Conservation (phyloP, 2,329 filamentous ascomycete species). For the Aureobasidium lini region DNA sequence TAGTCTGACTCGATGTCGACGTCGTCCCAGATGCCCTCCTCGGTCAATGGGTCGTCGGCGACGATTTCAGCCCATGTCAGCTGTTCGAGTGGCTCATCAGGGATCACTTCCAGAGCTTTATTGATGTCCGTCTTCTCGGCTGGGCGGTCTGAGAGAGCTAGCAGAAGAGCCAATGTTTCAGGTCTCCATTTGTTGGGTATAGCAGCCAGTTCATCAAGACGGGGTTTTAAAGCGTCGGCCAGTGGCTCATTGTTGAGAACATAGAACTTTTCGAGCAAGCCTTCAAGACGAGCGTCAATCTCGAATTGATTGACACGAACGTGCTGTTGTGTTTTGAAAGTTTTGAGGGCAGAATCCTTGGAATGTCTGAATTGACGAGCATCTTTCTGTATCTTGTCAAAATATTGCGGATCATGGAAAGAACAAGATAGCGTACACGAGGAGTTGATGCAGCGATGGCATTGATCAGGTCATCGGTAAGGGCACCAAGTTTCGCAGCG, state of each 20-base stretch:
- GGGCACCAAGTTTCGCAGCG: slow-evolving; percentile 53
- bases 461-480: slow-evolving; percentile 65
- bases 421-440: not conserved
- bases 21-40: slow-evolving; percentile 62
- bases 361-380: slow-evolving; percentile 27
- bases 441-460: slow-evolving; percentile 41
- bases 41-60: slow-evolving; percentile 64
- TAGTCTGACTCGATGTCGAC: slow-evolving; percentile 59
- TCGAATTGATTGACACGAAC: slow-evolving; percentile 43
- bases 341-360: slow-evolving; percentile 33
- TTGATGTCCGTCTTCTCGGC: slow-evolving; percentile 59
- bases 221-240: slow-evolving; percentile 57
- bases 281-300: slow-evolving; percentile 33
- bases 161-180: slow-evolving; percentile 68
- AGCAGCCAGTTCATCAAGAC: slow-evolving; percentile 53
- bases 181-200: slow-evolving; percentile 60
- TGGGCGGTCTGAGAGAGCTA: slow-evolving; percentile 76
- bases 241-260: slow-evolving; percentile 72
- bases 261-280: slow-evolving; percentile 76
- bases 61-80: slow-evolving; percentile 77
- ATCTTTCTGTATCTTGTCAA: slow-evolving; percentile 13
- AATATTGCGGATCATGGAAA: not conserved
- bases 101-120: slow-evolving; percentile 28
- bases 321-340: slow-evolving; percentile 35
- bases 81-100: slow-evolving; percentile 35